These are phyloP conservation scores for Besnoitia besnoiti DNA, from an alignment of 169 alveolate species.

Conservation along the genomic window DNA sequence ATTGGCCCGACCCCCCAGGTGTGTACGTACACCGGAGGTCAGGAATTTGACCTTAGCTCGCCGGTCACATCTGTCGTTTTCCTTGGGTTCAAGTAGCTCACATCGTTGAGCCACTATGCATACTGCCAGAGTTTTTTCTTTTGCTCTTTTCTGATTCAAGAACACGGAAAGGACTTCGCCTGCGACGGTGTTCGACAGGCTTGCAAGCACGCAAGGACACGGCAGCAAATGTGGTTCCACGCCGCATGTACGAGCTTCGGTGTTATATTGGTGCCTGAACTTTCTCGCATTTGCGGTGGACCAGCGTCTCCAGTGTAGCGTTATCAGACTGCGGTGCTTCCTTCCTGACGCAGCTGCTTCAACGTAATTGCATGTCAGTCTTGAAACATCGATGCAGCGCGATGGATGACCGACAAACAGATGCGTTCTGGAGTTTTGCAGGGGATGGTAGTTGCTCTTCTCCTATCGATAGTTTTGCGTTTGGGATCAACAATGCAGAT, in stretches of 20 bases:
- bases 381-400: background rate
- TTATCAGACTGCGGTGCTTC: background rate
- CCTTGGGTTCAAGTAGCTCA: too few relatives aligned
- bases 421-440: background rate
- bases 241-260: too few relatives aligned
- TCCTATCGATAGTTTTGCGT: slow-evolving; percentile 4
- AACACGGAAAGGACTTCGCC: too few relatives aligned
- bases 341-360: background rate
- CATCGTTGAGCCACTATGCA: too few relatives aligned
- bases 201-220: too few relatives aligned
- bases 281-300: too few relatives aligned
- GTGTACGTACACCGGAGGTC: background rate
- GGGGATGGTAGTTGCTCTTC: background rate
- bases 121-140: too few relatives aligned
- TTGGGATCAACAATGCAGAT: background rate
- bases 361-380: background rate
- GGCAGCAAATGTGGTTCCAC: too few relatives aligned
- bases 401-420: slow-evolving; percentile 8
- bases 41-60: background rate
- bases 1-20: background rate
- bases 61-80: background rate
- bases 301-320: too few relatives aligned
- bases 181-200: too few relatives aligned
- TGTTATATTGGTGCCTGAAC: too few relatives aligned
- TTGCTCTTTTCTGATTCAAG: too few relatives aligned